phyloP scores from a whole-genome alignment of 2,329 filamentous ascomycete genomes.

The Chaetothyriales sp. region DNA sequence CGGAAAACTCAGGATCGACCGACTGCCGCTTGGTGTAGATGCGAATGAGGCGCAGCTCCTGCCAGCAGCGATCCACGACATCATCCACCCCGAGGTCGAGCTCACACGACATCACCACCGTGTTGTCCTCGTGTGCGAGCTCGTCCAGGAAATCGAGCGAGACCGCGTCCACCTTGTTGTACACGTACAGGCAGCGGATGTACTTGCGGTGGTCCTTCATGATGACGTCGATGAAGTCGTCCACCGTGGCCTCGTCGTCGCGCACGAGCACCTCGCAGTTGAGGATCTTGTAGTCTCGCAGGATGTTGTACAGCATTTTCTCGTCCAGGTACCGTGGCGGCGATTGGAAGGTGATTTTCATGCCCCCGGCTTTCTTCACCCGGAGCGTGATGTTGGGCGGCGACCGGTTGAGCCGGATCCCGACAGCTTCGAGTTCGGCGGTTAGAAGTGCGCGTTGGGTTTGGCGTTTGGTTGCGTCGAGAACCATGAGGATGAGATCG shows the following conservation, averaged over 20 bases:
- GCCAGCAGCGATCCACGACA: constrained; percentile 89
- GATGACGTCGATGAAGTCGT: constrained; percentile 98
- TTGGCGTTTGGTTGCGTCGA: constrained; percentile 90
- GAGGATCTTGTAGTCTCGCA: constrained; percentile 95
- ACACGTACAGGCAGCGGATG: constrained; percentile 86
- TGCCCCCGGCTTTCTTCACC: constrained; percentile 83
- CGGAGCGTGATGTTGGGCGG: constrained; percentile 98
- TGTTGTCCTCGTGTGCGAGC: constrained; percentile 81
- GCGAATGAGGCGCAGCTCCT: constrained; percentile 75
- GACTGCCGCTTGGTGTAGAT: constrained; percentile 96
- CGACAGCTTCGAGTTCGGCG: constrained; percentile 84
- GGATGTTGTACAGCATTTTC: constrained; percentile 95
- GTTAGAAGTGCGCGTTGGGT: constrained; percentile 84
- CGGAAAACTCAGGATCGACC: constrained; percentile 69
- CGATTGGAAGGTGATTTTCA: constrained; percentile 93
- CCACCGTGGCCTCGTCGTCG: constrained; percentile 87
- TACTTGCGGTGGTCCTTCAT: constrained; percentile 99
- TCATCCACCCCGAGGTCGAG: constrained; percentile 84
- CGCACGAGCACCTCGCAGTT: constrained; percentile 93
- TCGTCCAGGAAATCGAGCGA: constrained; percentile 86
- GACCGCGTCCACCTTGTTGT: constrained; percentile 98
- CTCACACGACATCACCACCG: constrained; percentile 95
- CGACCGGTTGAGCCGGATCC: constrained; percentile 80
- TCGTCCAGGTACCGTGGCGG: constrained; percentile 87
- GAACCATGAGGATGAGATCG: constrained; percentile 88